A percentile compares a stretch with the other conserved stretches of the same genome.
Conservation (phyloP, 2,329 filamentous ascomycete species). For the Lasiodiplodia gonubiensis region DNA sequence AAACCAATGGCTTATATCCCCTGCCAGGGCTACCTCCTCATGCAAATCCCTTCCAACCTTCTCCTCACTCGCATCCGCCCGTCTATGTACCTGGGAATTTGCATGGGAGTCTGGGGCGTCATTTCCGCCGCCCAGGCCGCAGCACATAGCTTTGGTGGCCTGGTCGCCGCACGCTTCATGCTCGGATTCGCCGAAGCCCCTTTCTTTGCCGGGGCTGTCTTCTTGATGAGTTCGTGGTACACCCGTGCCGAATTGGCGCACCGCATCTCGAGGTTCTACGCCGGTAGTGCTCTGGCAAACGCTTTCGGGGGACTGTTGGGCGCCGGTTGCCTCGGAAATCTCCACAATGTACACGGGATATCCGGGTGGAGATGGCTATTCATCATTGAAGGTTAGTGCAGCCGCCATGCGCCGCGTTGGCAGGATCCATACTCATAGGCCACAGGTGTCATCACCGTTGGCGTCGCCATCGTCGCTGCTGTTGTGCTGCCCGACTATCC, state of each 20-base stretch:
- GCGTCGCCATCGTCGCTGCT: conserved; percentile 23
- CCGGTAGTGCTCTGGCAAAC: conserved; percentile 30
- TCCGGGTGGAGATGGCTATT: conserved; percentile 31
- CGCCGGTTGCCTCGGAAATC: conserved; percentile 31
- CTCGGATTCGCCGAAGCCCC: conserved; percentile 58
- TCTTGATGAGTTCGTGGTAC: conserved; percentile 37
- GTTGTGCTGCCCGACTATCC: conserved; percentile 31
- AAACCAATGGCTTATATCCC: neutral
- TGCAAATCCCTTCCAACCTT: conserved; percentile 68
- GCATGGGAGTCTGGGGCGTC: conserved; percentile 52
- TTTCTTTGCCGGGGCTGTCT: conserved; percentile 32
- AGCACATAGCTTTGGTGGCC: conserved; percentile 48
- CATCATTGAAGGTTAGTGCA: conserved; percentile 25
- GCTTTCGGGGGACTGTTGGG: conserved; percentile 32
- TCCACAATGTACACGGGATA: conserved; percentile 30
- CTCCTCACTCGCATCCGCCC: conserved; percentile 61
- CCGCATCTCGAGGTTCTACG: conserved; percentile 29
- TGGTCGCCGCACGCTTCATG: conserved; percentile 57
- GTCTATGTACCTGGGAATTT: conserved; percentile 58
- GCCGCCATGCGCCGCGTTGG: neutral
- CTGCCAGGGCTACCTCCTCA: conserved; percentile 59
- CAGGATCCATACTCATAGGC: neutral
- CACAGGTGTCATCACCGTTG: conserved; percentile 28
- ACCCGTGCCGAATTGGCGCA: conserved; percentile 28
- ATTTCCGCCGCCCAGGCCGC: conserved; percentile 56